Evolutionary conservation across 495 filamentous ascomycete genomes (phyloP).

Genomic region (Margaritispora aquatica): DNA sequence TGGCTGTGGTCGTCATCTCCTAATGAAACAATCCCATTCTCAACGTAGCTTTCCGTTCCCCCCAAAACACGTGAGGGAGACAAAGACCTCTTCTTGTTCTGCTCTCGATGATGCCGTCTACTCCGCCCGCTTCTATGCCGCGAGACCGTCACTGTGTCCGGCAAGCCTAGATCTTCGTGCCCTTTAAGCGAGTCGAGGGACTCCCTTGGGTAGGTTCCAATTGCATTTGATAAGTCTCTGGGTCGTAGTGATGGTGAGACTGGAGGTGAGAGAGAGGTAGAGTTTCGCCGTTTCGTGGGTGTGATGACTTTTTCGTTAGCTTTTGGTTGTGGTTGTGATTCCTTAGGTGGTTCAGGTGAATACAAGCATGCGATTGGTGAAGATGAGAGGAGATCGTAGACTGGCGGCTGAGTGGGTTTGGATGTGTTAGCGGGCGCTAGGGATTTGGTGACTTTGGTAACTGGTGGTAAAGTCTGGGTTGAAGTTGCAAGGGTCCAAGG

Average conservation of each 20-base stretch:
- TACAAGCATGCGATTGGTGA: background rate
- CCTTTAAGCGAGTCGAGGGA: background rate
- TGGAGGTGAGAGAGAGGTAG: background rate
- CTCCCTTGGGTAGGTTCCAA: background rate
- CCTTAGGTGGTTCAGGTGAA: too few relatives aligned
- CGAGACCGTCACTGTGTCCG: background rate
- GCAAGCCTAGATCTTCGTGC: background rate
- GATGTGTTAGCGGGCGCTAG: background rate
- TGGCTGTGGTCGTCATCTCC: too few relatives aligned
- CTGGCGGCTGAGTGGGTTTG: background rate
- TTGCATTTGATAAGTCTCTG: background rate
- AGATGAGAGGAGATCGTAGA: background rate
- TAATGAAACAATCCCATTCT: too few relatives aligned
- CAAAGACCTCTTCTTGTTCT: background rate
- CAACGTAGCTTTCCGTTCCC: too few relatives aligned
- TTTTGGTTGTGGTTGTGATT: background rate
- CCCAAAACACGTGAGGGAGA: background rate
- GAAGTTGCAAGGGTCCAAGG: constrained; percentile 12
- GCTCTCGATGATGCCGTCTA: background rate
- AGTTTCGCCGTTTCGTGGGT: too few relatives aligned
- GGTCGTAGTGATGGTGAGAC: background rate
- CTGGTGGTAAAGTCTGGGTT: constrained; percentile 3
- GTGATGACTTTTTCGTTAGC: too few relatives aligned
- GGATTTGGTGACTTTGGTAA: background rate
- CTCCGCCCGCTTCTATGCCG: background rate